Evolutionary conservation across 1,139 yeast species (phyloP).

Genomic region (Scheffersomyces titani): DNA sequence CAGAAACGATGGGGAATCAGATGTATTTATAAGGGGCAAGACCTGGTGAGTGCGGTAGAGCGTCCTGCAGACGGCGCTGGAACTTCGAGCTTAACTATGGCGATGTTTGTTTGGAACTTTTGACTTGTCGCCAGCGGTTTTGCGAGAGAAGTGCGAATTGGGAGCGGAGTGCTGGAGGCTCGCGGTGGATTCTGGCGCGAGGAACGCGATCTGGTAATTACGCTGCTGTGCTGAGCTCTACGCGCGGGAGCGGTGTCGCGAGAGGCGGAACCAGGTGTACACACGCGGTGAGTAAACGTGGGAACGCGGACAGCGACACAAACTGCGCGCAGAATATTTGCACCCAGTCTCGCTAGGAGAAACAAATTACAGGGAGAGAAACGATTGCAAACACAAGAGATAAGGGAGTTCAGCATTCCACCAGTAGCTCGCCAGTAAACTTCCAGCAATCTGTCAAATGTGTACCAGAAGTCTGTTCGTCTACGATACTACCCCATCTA

Average conservation of each 20-base stretch:
- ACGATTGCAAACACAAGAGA: background rate
- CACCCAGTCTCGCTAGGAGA: background rate
- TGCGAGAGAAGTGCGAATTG: background rate
- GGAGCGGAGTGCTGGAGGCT: background rate
- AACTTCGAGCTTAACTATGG: background rate
- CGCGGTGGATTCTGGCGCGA: background rate
- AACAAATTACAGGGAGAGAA: background rate
- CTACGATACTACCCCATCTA: no score
- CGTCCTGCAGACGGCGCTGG: background rate
- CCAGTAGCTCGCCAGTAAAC: background rate
- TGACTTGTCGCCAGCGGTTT: background rate
- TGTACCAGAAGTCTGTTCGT: no score
- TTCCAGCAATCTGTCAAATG: no score
- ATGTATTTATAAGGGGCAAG: background rate
- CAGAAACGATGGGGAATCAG: slow-evolving; percentile 5
- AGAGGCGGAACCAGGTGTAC: background rate
- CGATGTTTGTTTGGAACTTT: background rate
- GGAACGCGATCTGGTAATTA: background rate
- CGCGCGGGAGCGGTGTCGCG: background rate
- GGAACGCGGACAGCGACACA: background rate
- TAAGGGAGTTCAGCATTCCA: background rate
- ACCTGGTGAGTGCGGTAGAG: background rate
- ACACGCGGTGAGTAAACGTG: background rate
- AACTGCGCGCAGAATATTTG: background rate
- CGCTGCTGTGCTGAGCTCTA: background rate